Evolutionary conservation across 768 basidiomycete genomes (phyloP).

Genomic region (Omphalotus guepiniiformis): DNA sequence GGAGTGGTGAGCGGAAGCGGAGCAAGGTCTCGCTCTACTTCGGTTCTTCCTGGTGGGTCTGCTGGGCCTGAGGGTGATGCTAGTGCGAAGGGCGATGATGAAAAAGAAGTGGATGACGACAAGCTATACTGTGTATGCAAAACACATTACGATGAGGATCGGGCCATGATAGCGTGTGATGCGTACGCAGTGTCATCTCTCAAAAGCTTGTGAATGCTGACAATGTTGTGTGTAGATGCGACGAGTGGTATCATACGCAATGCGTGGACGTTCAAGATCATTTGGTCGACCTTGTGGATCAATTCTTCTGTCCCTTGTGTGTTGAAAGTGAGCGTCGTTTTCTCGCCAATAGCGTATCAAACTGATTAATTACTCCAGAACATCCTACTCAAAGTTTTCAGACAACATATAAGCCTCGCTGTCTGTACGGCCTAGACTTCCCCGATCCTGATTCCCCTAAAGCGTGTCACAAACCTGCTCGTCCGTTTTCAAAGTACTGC

Average conservation of each 20-base stretch:
- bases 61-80: conserved; percentile 34
- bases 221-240: conserved; percentile 53
- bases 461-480: conserved; percentile 77
- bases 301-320: conserved; percentile 86
- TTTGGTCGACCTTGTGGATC: conserved; percentile 85
- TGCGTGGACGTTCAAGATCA: conserved; percentile 81
- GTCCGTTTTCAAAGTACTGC: conserved; percentile 87
- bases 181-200: conserved; percentile 43
- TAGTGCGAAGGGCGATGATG: conserved; percentile 42
- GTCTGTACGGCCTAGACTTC: conserved; percentile 65
- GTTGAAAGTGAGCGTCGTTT: conserved; percentile 53
- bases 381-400: conserved; percentile 53
- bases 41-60: conserved; percentile 53
- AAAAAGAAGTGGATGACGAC: conserved; percentile 54
- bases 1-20: conserved; percentile 22
- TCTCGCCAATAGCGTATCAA: not conserved
- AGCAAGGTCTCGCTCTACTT: conserved; percentile 67
- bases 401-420: conserved; percentile 80
- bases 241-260: conserved; percentile 91
- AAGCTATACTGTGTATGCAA: conserved; percentile 88
- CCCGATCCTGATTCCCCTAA: conserved; percentile 55
- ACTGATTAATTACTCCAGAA: conserved; percentile 37
- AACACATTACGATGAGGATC: conserved; percentile 82
- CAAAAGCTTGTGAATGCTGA: not conserved
- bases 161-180: conserved; percentile 92